Base-by-base conservation (phyloP, 192 early-diverging fungal species). In the Coemansia sp. region DNA sequence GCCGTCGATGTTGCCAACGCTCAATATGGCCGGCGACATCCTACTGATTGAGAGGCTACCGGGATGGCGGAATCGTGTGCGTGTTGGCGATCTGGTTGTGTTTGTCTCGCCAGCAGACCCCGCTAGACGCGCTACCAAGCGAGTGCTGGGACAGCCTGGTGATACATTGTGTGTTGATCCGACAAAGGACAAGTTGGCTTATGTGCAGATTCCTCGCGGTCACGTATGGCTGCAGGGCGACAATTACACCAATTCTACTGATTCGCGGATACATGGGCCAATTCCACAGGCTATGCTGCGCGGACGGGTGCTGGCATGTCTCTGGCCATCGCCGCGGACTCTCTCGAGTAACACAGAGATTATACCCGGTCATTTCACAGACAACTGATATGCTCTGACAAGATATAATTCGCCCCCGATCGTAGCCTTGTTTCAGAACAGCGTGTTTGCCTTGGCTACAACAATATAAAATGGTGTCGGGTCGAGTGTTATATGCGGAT, bases 161-260 rank as follows among this genome's bases (percentile, higher is more conserved):
- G 95, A 98, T 70, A 85, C 78, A 3, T 78, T 98, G 11, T 89
- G 87, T 55, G 80, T 88, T 3, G 93, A 98, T 61, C 93, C 93
- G 5, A 87, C 90, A 21, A 74, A 72, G 19, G 63, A 71, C 25
- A 74, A 82, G 31, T 74, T 82, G 24, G 83, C 85, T 65, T 89
- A 84, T 36, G 76, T 94, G 11, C 84, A 90, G 89, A 86, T 96
- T 2, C 95, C 95, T 9, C 67, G 79, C 5, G 95, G 95, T 2
- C 89, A 95, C 61, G 85, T 96, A 23, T 97, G 95, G 95, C 70
- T 96, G 6, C 90, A 89, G 64, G 95, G 95, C 8, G 95, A 97
- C 68, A 97, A 97, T 72, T 84, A 90, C 42, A 88, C 78, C 58
- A 91, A 93, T 65, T 95, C 93, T n/a, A 92, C 89, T 0, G 95